Evolutionary conservation across 495 filamentous ascomycete genomes (phyloP), one percentile per base, ranked within the genome.

Genomic region (Chlorociboria aeruginascens): DNA sequence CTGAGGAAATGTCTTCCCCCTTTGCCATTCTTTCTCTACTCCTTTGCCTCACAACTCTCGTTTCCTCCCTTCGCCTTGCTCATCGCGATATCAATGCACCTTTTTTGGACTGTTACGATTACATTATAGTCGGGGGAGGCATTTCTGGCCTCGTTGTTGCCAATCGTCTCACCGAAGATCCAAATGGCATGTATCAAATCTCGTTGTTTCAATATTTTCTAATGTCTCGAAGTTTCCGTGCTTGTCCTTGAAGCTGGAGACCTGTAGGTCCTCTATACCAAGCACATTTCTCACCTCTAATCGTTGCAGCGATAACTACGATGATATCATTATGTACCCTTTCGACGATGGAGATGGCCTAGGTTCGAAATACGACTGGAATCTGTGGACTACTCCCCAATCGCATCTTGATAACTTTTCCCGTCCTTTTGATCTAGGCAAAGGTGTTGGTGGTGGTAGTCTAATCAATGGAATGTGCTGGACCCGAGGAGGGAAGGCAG

Each of bases 391-490:
- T 30, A 46, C 56, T 4, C 61, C 64, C 11, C 64, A 71, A 43
- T 43, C 43, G 16, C 65, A 63, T 16, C 66, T 76, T 3, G 64
- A 71, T 39, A 60, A 61, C 13, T 47, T 53, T 11, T 50, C 63
- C 0, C 61, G 63, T 3, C 49, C 50, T 6, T 65, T 69, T 16
- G 55, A 55, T 10, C 60, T 63, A 28, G 69, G 69, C 7, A 64
- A 61, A 40, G 69, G 58, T 39, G 60, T 70, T 8, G 70, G 72
- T 6, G 71, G 71, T 0, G 65, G 69, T 9, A 69, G 57, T 16
- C 63, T 69, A 14, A 52, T 76, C 41, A 76, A 76, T 42, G 70
- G 69, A 6, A 56, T 74, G 44, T 62, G 68, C 40, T 68, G 64
- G 50, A 66, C 67, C 31, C 56, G 69, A 8, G 71, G 70, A 6